Evolutionary conservation across 805 yeast genomes (phyloP).

Genomic region (Starmerella roubikii): DNA sequence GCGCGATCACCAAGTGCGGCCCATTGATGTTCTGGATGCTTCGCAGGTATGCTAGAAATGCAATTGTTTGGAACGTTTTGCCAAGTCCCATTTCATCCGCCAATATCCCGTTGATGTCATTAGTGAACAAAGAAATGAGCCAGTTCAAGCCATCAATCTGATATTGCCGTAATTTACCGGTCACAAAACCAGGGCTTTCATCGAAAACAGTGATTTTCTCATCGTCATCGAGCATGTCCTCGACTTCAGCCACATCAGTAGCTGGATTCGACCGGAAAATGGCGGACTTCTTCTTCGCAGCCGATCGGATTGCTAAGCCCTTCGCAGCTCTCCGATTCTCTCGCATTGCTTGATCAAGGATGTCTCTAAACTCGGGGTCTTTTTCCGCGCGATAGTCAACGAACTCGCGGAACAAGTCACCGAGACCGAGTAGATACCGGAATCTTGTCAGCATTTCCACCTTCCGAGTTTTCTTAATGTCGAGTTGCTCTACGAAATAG

Average conservation of each 20-base stretch:
- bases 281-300: slow-evolving; percentile 3
- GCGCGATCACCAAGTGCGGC: slow-evolving; percentile 83
- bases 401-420: slow-evolving; percentile 76
- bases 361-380: slow-evolving; percentile 43
- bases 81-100: slow-evolving; percentile 99
- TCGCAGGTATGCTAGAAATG: slow-evolving; percentile 77
- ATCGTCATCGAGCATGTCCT: slow-evolving; percentile 23
- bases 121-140: slow-evolving; percentile 76
- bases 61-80: slow-evolving; percentile 85
- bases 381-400: slow-evolving; percentile 66
- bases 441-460: slow-evolving; percentile 61
- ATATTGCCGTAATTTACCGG: slow-evolving; percentile 71
- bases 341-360: slow-evolving; percentile 25
- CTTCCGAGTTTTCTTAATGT: slow-evolving; percentile 8
- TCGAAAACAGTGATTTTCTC: slow-evolving; percentile 52
- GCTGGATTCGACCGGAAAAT: background rate
- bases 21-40: slow-evolving; percentile 68
- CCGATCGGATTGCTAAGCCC: slow-evolving; percentile 9
- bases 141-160: slow-evolving; percentile 93
- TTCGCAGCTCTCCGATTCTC: slow-evolving; percentile 9
- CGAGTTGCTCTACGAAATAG: slow-evolving; percentile 11
- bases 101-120: slow-evolving; percentile 75
- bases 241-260: slow-evolving; percentile 29
- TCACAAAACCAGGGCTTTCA: slow-evolving; percentile 64
- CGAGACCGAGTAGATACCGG: slow-evolving; percentile 61